A percentile compares a stretch with the other conserved stretches of the same genome.
Conservation (phyloP, 1,284 basidiomycete species). For the Pseudozyma hubeiensis region DNA sequence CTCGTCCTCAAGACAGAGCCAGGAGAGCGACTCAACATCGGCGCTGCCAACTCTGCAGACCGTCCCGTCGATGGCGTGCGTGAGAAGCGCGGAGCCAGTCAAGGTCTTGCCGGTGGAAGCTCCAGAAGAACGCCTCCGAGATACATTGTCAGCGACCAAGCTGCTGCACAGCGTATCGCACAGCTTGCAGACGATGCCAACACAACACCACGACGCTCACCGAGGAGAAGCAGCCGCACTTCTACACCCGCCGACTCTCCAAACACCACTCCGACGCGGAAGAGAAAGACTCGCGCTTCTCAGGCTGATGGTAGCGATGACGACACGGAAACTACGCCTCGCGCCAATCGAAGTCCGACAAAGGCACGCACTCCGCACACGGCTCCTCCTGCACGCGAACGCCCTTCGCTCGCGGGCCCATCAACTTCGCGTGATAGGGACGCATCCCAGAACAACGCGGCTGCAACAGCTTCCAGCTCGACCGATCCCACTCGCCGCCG, state of each 20-base stretch:
- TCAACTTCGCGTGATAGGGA: constrained; percentile 5
- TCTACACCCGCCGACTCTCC: constrained; percentile 11
- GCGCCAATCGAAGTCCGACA: constrained; percentile 20
- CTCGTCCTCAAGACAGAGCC: constrained; percentile 53
- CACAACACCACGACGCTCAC: constrained; percentile 27
- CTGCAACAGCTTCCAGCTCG: not conserved
- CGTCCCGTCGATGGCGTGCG: constrained; percentile 53
- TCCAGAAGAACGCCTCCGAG: constrained; percentile 19
- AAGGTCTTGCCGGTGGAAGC: constrained; percentile 48
- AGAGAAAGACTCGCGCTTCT: constrained; percentile 24
- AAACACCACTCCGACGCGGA: constrained; percentile 23
- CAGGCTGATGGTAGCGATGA: constrained; percentile 5
- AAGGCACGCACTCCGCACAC: constrained; percentile 36
- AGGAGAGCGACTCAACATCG: constrained; percentile 53
- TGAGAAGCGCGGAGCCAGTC: constrained; percentile 47
- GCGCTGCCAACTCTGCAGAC: constrained; percentile 60
- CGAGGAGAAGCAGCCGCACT: constrained; percentile 19
- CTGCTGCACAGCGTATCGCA: constrained; percentile 33
- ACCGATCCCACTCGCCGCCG: constrained; percentile 25
- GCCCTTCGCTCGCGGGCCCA: constrained; percentile 9
- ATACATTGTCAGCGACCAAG: constrained; percentile 26
- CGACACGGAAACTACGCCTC: constrained; percentile 23
- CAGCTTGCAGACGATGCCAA: constrained; percentile 20
- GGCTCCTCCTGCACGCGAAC: constrained; percentile 15
- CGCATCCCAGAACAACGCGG: constrained; percentile 1